phyloP scores from a whole-genome alignment of 2,329 filamentous ascomycete species.

The Verticillium tricorpus region DNA sequence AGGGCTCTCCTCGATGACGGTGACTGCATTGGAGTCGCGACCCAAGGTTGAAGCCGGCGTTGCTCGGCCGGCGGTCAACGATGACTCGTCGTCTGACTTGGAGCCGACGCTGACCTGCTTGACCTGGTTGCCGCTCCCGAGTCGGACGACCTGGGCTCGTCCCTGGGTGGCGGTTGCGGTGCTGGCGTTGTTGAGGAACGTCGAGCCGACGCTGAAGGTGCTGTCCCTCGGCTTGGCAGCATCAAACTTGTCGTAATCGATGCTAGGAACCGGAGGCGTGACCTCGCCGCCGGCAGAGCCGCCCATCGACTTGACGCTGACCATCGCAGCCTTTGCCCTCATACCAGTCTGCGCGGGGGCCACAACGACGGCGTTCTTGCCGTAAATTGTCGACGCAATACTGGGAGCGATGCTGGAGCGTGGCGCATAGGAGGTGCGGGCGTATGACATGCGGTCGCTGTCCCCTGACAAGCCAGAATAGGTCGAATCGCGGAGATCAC shows the following conservation, averaged over 20 bases:
- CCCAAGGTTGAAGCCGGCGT: slow-evolving; percentile 13
- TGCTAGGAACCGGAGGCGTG: slow-evolving; percentile 67
- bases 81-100: slow-evolving; percentile 28
- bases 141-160: slow-evolving; percentile 56
- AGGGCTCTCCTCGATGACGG: slow-evolving; percentile 46
- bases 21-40: slow-evolving; percentile 39
- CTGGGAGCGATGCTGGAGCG: slow-evolving; percentile 76
- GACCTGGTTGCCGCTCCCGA: slow-evolving; percentile 37
- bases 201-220: slow-evolving; percentile 64
- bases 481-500: slow-evolving; percentile 84
- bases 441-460: slow-evolving; percentile 58
- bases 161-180: slow-evolving; percentile 52
- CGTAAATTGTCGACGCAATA: slow-evolving; percentile 90
- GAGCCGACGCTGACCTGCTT: slow-evolving; percentile 39
- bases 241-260: slow-evolving; percentile 61
- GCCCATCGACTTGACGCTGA: slow-evolving; percentile 77
- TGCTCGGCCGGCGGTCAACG: slow-evolving; percentile 5
- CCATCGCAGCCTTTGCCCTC: slow-evolving; percentile 83
- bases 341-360: slow-evolving; percentile 82
- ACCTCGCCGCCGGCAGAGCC: slow-evolving; percentile 48
- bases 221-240: slow-evolving; percentile 42
- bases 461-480: slow-evolving; percentile 72
- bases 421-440: slow-evolving; percentile 53
- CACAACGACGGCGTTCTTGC: slow-evolving; percentile 81
- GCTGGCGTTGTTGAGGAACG: slow-evolving; percentile 62